A percentile compares a stretch with the other conserved stretches of the same genome.
These are phyloP conservation scores for Fomitopsis betulina DNA, from an alignment of 1,284 basidiomycete genomes.

Conservation along the genomic window DNA sequence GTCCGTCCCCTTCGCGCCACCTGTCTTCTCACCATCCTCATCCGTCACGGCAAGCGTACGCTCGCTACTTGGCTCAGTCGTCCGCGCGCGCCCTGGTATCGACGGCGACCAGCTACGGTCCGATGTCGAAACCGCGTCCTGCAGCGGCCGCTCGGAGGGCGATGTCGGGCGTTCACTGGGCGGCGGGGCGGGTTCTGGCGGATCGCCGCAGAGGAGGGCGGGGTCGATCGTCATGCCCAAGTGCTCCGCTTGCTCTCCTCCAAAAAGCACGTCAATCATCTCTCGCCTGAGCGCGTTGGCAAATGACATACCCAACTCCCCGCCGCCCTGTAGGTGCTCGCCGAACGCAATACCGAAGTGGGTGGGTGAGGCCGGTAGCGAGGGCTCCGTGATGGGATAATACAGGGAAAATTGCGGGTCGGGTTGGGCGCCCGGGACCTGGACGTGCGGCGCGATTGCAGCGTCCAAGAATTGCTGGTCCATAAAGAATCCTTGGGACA, in stretches of 20 bases:
- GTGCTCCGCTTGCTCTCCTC: background rate
- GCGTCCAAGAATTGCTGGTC: too few species aligned
- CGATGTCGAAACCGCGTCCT: background rate
- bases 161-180: background rate
- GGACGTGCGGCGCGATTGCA: too few species aligned
- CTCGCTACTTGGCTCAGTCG: background rate
- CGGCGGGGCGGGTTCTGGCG: background rate
- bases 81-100: too few species aligned
- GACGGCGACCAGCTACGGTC: background rate
- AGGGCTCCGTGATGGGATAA: background rate
- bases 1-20: conserved; percentile 3
- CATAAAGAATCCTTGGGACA: too few species aligned
- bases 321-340: background rate
- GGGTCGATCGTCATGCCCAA: conserved; percentile 20
- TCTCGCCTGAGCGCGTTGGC: background rate
- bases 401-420: background rate
- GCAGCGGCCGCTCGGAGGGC: background rate
- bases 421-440: too few species aligned
- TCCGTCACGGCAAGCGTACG: background rate
- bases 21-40: conserved; percentile 1
- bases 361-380: background rate
- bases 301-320: background rate
- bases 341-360: background rate
- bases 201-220: conserved; percentile 15
- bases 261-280: background rate